phyloP scores from a whole-genome alignment of 257 asterid genomes.

The Solanum chilense region DNA sequence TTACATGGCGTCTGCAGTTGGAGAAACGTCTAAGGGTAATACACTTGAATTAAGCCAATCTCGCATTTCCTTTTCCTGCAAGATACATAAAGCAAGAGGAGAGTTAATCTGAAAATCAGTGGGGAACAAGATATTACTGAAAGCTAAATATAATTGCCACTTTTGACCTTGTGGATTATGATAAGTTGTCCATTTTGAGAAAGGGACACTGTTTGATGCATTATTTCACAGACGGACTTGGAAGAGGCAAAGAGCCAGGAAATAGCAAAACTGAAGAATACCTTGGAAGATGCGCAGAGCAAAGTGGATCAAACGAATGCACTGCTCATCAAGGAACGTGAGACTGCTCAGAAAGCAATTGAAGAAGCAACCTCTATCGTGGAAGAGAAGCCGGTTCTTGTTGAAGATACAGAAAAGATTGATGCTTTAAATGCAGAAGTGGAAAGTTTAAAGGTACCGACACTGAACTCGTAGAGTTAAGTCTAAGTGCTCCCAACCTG shows the following conservation, averaged over 20 bases:
- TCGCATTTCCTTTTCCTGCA: neutral
- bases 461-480: slow-evolving; percentile 3
- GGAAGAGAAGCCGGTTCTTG: slow-evolving; percentile 62
- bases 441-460: slow-evolving; percentile 58
- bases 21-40: slow-evolving; percentile 96
- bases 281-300: slow-evolving; percentile 58
- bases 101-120: neutral
- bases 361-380: slow-evolving; percentile 73
- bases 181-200: neutral
- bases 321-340: slow-evolving; percentile 69
- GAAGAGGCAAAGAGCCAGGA: slow-evolving; percentile 85
- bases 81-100: neutral
- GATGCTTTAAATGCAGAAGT: slow-evolving; percentile 70
- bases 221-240: slow-evolving; percentile 57
- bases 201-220: neutral
- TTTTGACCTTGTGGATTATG: neutral
- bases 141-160: neutral
- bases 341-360: slow-evolving; percentile 75
- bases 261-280: slow-evolving; percentile 56
- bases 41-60: slow-evolving; percentile 1
- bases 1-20: slow-evolving; percentile 86
- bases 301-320: slow-evolving; percentile 76
- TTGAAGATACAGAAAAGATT: slow-evolving; percentile 79
- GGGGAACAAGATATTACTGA: neutral
- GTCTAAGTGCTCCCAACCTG: neutral